Percentiles rank a stretch among this genome's conserved stretches.
These are phyloP conservation scores for Juncus effusus DNA, from an alignment of 176 grass and related monocot genomes.

Conservation along the genomic window DNA sequence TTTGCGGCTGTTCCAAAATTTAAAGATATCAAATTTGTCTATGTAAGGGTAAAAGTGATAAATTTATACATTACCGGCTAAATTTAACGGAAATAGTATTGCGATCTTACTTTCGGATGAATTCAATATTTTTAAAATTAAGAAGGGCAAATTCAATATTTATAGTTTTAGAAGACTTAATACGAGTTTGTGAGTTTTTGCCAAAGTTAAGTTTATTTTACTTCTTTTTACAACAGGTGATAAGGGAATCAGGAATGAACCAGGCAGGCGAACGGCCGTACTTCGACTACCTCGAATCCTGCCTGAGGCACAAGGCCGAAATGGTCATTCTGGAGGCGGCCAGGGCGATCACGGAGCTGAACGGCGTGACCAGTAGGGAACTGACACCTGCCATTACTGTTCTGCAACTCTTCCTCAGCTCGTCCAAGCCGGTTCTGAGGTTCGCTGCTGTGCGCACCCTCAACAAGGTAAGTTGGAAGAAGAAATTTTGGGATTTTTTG, in stretches of 20 bases:
- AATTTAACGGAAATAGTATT: too few species aligned
- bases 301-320: conserved; percentile 91
- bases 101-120: too few species aligned
- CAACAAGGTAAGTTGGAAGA: conserved; percentile 56
- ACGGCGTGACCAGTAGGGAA: conserved; percentile 85
- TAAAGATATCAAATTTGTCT: neutral
- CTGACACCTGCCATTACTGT: conserved; percentile 96
- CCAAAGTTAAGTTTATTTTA: too few species aligned
- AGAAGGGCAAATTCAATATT: too few species aligned
- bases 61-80: too few species aligned
- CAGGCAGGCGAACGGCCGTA: conserved; percentile 92
- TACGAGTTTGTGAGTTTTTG: too few species aligned
- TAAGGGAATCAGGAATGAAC: conserved; percentile 65
- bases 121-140: too few species aligned
- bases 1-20: neutral
- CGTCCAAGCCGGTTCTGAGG: conserved; percentile 94
- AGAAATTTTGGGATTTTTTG: too few species aligned
- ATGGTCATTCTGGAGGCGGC: conserved; percentile 99
- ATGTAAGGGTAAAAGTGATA: too few species aligned
- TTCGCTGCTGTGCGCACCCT: conserved; percentile 95
- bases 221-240: conserved; percentile 44
- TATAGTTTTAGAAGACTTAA: too few species aligned
- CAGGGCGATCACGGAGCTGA: conserved; percentile 93
- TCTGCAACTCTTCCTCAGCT: conserved; percentile 97
- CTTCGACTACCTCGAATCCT: conserved; percentile 94